Base-by-base conservation (phyloP, 805 yeast species). In the Geotrichum ghanense region DNA sequence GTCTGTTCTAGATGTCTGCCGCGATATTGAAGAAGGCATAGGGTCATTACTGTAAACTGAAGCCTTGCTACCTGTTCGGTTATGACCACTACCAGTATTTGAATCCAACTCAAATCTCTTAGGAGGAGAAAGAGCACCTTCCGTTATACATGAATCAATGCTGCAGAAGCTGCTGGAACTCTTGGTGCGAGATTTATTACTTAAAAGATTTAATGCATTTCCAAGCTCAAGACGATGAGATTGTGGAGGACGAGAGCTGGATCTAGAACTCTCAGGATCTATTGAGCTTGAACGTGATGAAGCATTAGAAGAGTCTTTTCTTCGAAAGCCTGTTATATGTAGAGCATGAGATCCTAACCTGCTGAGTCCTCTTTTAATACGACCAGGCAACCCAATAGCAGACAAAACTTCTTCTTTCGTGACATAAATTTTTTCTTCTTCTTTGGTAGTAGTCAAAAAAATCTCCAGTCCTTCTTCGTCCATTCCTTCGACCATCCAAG, bases 351-450 rank as follows among this genome's bases (percentile, higher is more conserved):
- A 46, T 37, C 62, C 62, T 19, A 60, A 44, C 43, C 68, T 69
- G 3, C 72, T 64, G 3, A 79, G 56, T 22, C 75, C 72, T 48
- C 69, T 72, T 53, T 70, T 76, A 40, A 86, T 70, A 46, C 80
- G 71, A 44, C 77, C 73, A 5, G 88, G 89, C 43, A 87, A 72
- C n/a, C 95, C 95, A 2, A 87, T 87, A 1, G 95, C 95, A 50
- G 78, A 75, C 51, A 79, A 75, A 5, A 84, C 73, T 50, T 87
- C 95, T 48, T 79, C 81, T 42, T 70, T 73, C 2, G 81, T 71
- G 5, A 83, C 80, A 31, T 74, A 73, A 44, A 81, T 78, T 55
- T 70, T 75, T 66, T 63, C 55, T 24, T 57, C 60, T 37, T 54
- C 55, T 37, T 61, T 60, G 27, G 54, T 53, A 40, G 52, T 53